Evolutionary conservation across 108 stramenopile species (phyloP), one percentile per base, ranked within the genome.

Genomic region (Conticribra guillardii): DNA sequence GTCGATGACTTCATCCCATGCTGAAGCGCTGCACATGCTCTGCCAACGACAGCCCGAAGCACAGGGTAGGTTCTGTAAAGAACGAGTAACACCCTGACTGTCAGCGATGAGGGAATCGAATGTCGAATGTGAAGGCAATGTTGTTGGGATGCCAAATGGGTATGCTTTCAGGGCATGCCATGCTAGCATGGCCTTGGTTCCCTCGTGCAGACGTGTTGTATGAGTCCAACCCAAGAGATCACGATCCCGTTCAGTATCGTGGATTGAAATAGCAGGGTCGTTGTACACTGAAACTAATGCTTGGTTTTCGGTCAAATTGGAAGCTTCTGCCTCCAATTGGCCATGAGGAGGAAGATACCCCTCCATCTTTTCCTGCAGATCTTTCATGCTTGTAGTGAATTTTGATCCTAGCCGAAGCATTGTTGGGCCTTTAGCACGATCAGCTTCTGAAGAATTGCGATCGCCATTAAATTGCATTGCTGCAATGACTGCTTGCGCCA

Each of bases 31-130:
- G 32, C 79, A 75, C 54, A 72, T 70, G 37, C 69, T 69, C 7
- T 62, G 32, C 71, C 67, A 73, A n/a, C 78, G 65, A 59, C 90
- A 91, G 37, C 81, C 81, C 14, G 88, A 84, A 22, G 67, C 75
- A 64, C 85, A 83, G 2, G 84, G 81, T 37, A 64, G 65, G 24
- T 19, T 48, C 50, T 60, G 69, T 73, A 45, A 66, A 16, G 63
- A 52, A 27, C 41, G 64, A 26, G 46, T 54, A 31, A 44, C 53
- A 21, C 41, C 27, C 54, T 48, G 47, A 45, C 77, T 76, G 34
- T 74, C 65, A 32, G 52, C 50, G 21, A 82, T 14, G 49, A 80
- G 48, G 32, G 59, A 45, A 48, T 65, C 24, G 30, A 68, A 67
- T 16, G 21, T 17, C 17, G 73, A 46, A 64, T 75, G 54, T 33